These are phyloP conservation scores for Xylaria cubensis DNA, from an alignment of 495 filamentous ascomycete species.

Conservation along the genomic window DNA sequence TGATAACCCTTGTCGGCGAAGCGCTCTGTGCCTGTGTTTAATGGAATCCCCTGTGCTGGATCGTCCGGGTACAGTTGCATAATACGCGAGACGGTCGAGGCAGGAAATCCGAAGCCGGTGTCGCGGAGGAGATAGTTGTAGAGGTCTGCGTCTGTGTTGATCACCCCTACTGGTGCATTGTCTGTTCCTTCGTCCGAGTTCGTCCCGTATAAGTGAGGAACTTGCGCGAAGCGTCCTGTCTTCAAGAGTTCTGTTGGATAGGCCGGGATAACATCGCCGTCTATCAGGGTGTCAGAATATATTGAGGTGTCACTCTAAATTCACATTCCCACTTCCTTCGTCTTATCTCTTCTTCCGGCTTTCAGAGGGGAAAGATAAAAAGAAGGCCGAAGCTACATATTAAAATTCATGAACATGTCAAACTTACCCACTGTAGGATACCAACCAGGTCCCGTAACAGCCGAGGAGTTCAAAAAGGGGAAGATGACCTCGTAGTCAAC, in stretches of 20 bases:
- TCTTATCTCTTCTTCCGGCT: not conserved
- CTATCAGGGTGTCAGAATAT: slow-evolving; percentile 29
- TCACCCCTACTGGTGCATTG: slow-evolving; percentile 52
- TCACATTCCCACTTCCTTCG: not conserved
- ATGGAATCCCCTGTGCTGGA: slow-evolving; percentile 40
- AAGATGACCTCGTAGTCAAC: slow-evolving; percentile 40
- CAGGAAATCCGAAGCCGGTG: slow-evolving; percentile 36
- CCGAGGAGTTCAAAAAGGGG: slow-evolving; percentile 34
- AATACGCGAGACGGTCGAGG: slow-evolving; percentile 42
- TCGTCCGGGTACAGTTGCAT: slow-evolving; percentile 47
- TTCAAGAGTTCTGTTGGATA: slow-evolving; percentile 40
- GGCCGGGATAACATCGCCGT: slow-evolving; percentile 56
- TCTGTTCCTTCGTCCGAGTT: slow-evolving; percentile 69
- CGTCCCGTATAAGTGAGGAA: slow-evolving; percentile 66
- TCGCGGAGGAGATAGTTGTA: slow-evolving; percentile 36
- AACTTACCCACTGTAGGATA: slow-evolving; percentile 51
- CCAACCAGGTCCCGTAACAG: slow-evolving; percentile 38
- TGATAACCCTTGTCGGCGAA: slow-evolving; percentile 41
- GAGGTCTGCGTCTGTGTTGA: slow-evolving; percentile 56
- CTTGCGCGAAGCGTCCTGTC: slow-evolving; percentile 55
- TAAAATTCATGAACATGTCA: not conserved
- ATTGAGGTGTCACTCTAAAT: not conserved
- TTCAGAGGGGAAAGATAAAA: not conserved
- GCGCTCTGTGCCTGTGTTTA: slow-evolving; percentile 39
- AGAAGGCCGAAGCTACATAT: not conserved